Conservation (phyloP, 2,329 filamentous ascomycete species). For the Dactylonectria macrodidyma region DNA sequence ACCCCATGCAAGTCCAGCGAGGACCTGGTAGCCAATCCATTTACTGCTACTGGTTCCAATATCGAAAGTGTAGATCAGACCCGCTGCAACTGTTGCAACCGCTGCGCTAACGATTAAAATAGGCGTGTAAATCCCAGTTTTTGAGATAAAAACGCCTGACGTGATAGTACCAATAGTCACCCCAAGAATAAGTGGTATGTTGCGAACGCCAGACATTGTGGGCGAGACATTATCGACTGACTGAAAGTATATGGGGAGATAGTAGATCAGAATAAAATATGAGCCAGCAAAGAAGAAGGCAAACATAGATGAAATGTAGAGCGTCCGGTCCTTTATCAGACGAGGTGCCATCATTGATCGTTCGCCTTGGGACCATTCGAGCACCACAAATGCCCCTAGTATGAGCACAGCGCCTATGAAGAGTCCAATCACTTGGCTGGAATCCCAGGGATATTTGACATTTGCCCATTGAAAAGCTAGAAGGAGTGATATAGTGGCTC, state of each 20-base stretch:
- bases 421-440: not conserved
- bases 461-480: slow-evolving; percentile 17
- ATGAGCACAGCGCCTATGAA: not conserved
- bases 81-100: slow-evolving; percentile 52
- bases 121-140: slow-evolving; percentile 56
- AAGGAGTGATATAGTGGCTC: not conserved
- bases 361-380: slow-evolving; percentile 8
- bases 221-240: slow-evolving; percentile 53
- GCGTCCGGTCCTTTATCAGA: slow-evolving; percentile 57
- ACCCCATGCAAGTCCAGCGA: slow-evolving; percentile 63
- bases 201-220: slow-evolving; percentile 42
- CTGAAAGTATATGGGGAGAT: slow-evolving; percentile 66
- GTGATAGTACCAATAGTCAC: slow-evolving; percentile 37
- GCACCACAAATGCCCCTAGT: not conserved
- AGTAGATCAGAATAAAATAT: slow-evolving; percentile 52
- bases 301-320: slow-evolving; percentile 35
- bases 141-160: slow-evolving; percentile 41
- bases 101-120: slow-evolving; percentile 52
- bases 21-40: slow-evolving; percentile 50
- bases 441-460: not conserved
- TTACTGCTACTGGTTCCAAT: slow-evolving; percentile 29
- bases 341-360: slow-evolving; percentile 56
- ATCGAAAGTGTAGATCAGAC: slow-evolving; percentile 56
- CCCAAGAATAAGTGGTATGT: slow-evolving; percentile 41
- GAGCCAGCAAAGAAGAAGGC: slow-evolving; percentile 46